Conservation (phyloP, 2,329 filamentous ascomycete species). For the Fusarium buharicum region DNA sequence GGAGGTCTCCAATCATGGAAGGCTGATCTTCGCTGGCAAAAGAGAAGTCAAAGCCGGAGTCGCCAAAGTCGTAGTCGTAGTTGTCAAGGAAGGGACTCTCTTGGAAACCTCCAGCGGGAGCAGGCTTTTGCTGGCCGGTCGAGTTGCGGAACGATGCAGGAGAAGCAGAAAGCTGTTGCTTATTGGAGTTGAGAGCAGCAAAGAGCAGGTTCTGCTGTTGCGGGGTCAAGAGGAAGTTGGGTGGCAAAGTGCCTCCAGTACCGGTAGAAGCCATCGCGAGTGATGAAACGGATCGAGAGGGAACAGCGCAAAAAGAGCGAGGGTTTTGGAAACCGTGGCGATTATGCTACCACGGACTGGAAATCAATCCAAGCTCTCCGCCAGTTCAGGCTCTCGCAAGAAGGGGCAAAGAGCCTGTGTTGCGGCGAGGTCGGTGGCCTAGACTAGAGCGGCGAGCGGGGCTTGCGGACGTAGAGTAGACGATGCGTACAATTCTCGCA, state of each 20-base stretch:
- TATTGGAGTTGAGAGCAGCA: constrained; percentile 80
- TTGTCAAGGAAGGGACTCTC: constrained; percentile 83
- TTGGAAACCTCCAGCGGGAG: constrained; percentile 60
- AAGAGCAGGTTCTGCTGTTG: constrained; percentile 81
- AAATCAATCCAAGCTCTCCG: constrained; percentile 44
- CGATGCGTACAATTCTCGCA: constrained; percentile 10
- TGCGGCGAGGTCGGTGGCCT: constrained; percentile 39
- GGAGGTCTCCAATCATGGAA: constrained; percentile 81
- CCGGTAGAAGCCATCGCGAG: constrained; percentile 63
- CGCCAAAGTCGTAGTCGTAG: constrained; percentile 82
- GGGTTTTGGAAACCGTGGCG: constrained; percentile 14
- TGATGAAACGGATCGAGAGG: constrained; percentile 9
- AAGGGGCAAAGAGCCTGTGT: constrained; percentile 43
- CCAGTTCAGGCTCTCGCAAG: constrained; percentile 40
- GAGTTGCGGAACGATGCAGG: constrained; percentile 61
- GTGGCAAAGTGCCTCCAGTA: constrained; percentile 55
- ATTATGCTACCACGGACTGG: constrained; percentile 7
- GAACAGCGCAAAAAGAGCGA: constrained; percentile 11
- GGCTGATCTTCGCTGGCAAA: constrained; percentile 61
- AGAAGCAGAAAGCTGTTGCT: constrained; percentile 49
- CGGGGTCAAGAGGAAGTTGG: constrained; percentile 75
- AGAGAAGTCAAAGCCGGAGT: constrained; percentile 78
- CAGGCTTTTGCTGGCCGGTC: constrained; percentile 57
- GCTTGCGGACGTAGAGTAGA: constrained; percentile 13
- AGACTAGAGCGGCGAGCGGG: constrained; percentile 22